phyloP scores from a whole-genome alignment of 352 stramenopile genomes.

The Phytophthora agathidicida region DNA sequence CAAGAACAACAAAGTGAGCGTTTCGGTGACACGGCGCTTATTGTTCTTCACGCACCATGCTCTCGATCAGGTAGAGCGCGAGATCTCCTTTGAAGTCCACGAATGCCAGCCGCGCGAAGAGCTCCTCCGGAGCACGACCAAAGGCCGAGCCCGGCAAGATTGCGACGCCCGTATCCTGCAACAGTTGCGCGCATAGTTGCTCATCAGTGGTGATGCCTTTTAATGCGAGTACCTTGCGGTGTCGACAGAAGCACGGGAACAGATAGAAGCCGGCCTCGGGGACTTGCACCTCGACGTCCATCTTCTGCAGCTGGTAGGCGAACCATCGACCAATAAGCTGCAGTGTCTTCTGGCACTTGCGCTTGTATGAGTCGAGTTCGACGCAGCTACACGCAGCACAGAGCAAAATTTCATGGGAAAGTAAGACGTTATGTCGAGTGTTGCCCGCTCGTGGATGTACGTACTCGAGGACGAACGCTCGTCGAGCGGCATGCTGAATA shows the following conservation, averaged over 20 bases:
- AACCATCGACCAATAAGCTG: slow-evolving; percentile 86
- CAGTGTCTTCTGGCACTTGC: slow-evolving; percentile 82
- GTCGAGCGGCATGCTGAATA: slow-evolving; percentile 83
- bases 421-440: slow-evolving; percentile 18
- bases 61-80: slow-evolving; percentile 87
- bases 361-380: slow-evolving; percentile 80
- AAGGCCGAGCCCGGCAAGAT: slow-evolving; percentile 87
- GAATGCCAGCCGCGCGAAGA: slow-evolving; percentile 84
- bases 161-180: slow-evolving; percentile 86
- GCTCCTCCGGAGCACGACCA: slow-evolving; percentile 72
- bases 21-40: slow-evolving; percentile 36
- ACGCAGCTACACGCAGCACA: slow-evolving; percentile 58
- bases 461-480: slow-evolving; percentile 82
- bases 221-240: slow-evolving; percentile 64
- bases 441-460: slow-evolving; percentile 12
- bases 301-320: slow-evolving; percentile 84
- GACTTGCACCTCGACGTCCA: slow-evolving; percentile 80
- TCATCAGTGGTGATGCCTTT: slow-evolving; percentile 77
- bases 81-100: slow-evolving; percentile 91
- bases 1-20: slow-evolving; percentile 9
- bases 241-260: slow-evolving; percentile 81
- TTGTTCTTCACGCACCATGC: too few species aligned
- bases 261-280: slow-evolving; percentile 85
- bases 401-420: slow-evolving; percentile 13
- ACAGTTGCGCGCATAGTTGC: slow-evolving; percentile 73